Evolutionary conservation across 495 filamentous ascomycete genomes (phyloP), one percentile per base, ranked within the genome.

Genomic region (Penicillium goetzii): DNA sequence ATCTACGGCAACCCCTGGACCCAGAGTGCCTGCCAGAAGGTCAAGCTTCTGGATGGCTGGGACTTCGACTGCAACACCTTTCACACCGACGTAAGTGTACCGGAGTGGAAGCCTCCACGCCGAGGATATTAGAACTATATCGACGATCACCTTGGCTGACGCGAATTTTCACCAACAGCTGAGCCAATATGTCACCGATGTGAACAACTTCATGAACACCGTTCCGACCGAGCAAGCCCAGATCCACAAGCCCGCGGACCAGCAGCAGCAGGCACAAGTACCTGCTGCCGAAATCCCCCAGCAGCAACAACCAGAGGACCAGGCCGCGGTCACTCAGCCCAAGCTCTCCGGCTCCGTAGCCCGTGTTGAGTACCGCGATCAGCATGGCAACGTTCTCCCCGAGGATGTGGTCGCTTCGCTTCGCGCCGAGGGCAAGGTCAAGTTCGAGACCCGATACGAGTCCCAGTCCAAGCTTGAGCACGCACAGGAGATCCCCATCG

Each of bases 21-120:
- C 4, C 89, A 89, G 78, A 77, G 84, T 58, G 87, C 92, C 68
- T 99, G 95, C 83, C 87, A 86, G 41, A 85, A 84, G 57, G 90
- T 96, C 59, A 97, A 97, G 81, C 81, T 99, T 12, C 88, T 98
- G 70, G 80, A 84, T 57, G 86, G 86, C 14, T 99, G 95, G 95
- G 95, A 99, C 72, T 98, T 92, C 82, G 95, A 98, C 75, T 99
- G 95, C 83, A 94, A 93, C 72, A 92, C 83, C 63, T 99, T 99
- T 81, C 81, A 90, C 69, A 88, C 87, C 67, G 88, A 88, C 75
- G 93, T 97, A 89, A 92, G 90, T 88, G 59, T 65, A 72, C 70
- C 72, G 60, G 60, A 64, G 67, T 78, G 72, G 72, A 60, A 61
- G 23, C 73, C 75, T 68, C 73, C 74, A 17, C 72, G 64, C 51